phyloP scores from a whole-genome alignment of 2,329 filamentous ascomycete species.

The Davidsoniella eucalypti region DNA sequence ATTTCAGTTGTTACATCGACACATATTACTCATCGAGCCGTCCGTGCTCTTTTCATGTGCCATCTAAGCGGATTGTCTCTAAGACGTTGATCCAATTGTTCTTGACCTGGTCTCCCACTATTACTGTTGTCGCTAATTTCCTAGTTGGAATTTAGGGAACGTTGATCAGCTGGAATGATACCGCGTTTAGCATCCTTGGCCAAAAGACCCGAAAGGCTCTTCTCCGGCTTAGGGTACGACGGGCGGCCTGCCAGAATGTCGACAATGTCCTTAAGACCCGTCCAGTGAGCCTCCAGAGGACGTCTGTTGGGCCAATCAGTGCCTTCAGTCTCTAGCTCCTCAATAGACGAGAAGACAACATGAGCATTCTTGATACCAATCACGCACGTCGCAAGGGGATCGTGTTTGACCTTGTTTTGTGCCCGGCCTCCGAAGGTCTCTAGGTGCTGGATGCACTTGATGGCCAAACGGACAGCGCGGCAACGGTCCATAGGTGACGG shows the following conservation, averaged over 20 bases:
- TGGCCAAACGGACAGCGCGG: conserved; percentile 76
- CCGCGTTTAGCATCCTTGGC: conserved; percentile 49
- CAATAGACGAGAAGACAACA: conserved; percentile 75
- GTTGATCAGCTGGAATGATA: conserved; percentile 10
- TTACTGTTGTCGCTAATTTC: neutral
- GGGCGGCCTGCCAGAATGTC: conserved; percentile 69
- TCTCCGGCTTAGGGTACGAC: conserved; percentile 31
- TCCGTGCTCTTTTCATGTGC: neutral
- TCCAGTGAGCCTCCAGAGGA: conserved; percentile 75
- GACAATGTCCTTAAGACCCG: conserved; percentile 61
- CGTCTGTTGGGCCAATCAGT: conserved; percentile 89
- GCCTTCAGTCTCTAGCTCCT: conserved; percentile 61
- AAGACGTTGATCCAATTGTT: neutral
- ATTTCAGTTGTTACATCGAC: neutral
- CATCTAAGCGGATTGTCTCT: no score
- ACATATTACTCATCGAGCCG: neutral
- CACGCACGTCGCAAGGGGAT: conserved; percentile 59
- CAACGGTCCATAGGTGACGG: conserved; percentile 94
- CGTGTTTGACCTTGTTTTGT: conserved; percentile 50
- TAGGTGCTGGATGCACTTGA: conserved; percentile 85
- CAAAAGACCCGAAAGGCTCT: conserved; percentile 31
- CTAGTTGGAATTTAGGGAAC: conserved; percentile 12
- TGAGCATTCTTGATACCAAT: conserved; percentile 86
- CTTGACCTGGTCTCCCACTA: neutral
- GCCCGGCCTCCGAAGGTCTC: conserved; percentile 57